A percentile compares a stretch with the other conserved stretches of the same genome.
These are phyloP conservation scores for Vigna hirtella DNA, from an alignment of 306 rosid genomes.

Conservation along the genomic window DNA sequence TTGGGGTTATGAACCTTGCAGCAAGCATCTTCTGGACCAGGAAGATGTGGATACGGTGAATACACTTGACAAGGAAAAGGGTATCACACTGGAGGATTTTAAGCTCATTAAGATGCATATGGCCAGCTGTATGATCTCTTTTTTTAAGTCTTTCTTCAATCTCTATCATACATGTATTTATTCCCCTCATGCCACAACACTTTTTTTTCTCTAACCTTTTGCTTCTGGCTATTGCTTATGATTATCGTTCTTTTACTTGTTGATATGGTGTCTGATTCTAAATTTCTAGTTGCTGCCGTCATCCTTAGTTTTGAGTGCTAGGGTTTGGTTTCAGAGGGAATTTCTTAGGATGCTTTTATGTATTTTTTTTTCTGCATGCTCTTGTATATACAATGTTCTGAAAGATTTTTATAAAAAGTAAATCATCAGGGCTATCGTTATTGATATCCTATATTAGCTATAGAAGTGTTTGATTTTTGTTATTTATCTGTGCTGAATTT, in stretches of 20 bases:
- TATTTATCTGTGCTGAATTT: slow-evolving; percentile 11
- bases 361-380: slow-evolving; percentile 26
- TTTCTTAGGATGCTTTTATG: slow-evolving; percentile 7
- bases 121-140: slow-evolving; percentile 69
- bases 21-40: slow-evolving; percentile 83
- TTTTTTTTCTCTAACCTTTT: slow-evolving; percentile 9
- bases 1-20: slow-evolving; percentile 44
- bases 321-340: slow-evolving; percentile 27
- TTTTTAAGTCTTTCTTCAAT: background rate
- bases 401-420: background rate
- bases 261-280: slow-evolving; percentile 19
- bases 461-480: slow-evolving; percentile 26
- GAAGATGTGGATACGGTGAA: slow-evolving; percentile 91
- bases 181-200: background rate
- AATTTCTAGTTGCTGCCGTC: slow-evolving; percentile 20
- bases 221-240: background rate
- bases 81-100: slow-evolving; percentile 88
- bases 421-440: slow-evolving; percentile 11
- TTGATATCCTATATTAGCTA: slow-evolving; percentile 21
- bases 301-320: slow-evolving; percentile 18
- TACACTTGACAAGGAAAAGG: slow-evolving; percentile 79
- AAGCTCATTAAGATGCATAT: slow-evolving; percentile 94
- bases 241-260: background rate
- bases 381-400: slow-evolving; percentile 2
- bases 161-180: background rate